These are phyloP conservation scores for Mesostigma viride DNA, from an alignment of 139 green algal genomes.

Conservation along the genomic window DNA sequence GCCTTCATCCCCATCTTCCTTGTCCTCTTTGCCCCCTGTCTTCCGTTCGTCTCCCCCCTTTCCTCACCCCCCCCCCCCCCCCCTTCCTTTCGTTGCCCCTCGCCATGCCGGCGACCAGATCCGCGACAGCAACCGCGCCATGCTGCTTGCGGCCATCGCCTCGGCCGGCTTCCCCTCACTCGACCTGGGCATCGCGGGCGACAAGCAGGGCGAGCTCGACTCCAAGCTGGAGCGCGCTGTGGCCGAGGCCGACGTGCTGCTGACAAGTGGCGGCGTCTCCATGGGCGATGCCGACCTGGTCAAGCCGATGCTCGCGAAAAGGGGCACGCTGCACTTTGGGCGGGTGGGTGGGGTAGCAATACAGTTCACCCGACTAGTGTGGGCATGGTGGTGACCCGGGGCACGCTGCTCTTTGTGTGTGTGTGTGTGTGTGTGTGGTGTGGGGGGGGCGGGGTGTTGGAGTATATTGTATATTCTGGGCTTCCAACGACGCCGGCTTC, in stretches of 20 bases:
- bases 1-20: too few species aligned
- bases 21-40: too few species aligned
- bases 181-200: conserved; percentile 69
- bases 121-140: conserved; percentile 74
- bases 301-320: conserved; percentile 78
- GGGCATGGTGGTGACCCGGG: neutral
- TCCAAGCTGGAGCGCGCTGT: conserved; percentile 52
- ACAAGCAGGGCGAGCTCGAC: conserved; percentile 41
- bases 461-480: too few species aligned
- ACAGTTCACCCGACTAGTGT: neutral
- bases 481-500: too few species aligned
- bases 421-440: too few species aligned
- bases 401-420: too few species aligned
- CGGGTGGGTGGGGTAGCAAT: conserved; percentile 14
- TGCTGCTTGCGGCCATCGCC: conserved; percentile 67
- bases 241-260: conserved; percentile 52
- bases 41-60: too few species aligned
- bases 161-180: conserved; percentile 17
- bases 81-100: too few species aligned
- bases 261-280: conserved; percentile 74
- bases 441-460: too few species aligned
- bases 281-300: conserved; percentile 92
- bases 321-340: conserved; percentile 84
- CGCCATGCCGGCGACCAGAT: conserved; percentile 65
- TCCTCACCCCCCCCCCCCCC: too few species aligned